A percentile compares a stretch with the other conserved stretches of the same genome.
Evolutionary conservation across 805 yeast genomes (phyloP).

Genomic region (Yamadazyma takamatsuzukensis): DNA sequence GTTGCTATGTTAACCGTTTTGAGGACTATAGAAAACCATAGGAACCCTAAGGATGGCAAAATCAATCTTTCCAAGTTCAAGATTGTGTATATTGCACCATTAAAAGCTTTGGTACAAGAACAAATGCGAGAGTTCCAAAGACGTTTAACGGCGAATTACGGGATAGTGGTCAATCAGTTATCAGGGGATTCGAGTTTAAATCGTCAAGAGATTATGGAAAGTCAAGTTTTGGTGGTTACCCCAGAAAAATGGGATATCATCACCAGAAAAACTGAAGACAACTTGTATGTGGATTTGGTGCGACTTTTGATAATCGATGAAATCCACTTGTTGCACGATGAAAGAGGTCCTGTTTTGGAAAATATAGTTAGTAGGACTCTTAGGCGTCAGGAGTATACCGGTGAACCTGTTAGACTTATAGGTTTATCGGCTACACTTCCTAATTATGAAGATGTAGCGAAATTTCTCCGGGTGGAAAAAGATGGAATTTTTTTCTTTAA

Average conservation of each 20-base stretch:
- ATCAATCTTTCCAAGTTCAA: conserved; percentile 58
- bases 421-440: conserved; percentile 94
- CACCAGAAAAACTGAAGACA: conserved; percentile 75
- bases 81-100: conserved; percentile 86
- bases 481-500: conserved; percentile 77
- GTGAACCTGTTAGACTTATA: conserved; percentile 60
- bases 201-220: conserved; percentile 67
- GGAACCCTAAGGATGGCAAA: conserved; percentile 44
- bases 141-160: conserved; percentile 55
- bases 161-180: conserved; percentile 74
- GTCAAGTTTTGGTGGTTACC: conserved; percentile 85
- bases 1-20: conserved; percentile 85
- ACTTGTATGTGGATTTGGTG: conserved; percentile 57
- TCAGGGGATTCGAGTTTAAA: conserved; percentile 87
- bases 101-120: conserved; percentile 93
- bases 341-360: conserved; percentile 92
- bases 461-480: conserved; percentile 63
- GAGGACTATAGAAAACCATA: conserved; percentile 53
- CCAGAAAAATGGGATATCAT: conserved; percentile 98
- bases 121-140: conserved; percentile 84
- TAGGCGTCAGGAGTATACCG: conserved; percentile 41
- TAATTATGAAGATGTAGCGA: conserved; percentile 81
- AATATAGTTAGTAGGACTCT: conserved; percentile 76
- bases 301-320: conserved; percentile 82
- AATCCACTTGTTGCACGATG: conserved; percentile 88